These are phyloP conservation scores for Scleromitrula shiraiana DNA, from an alignment of 2,329 filamentous ascomycete genomes.

Conservation along the genomic window DNA sequence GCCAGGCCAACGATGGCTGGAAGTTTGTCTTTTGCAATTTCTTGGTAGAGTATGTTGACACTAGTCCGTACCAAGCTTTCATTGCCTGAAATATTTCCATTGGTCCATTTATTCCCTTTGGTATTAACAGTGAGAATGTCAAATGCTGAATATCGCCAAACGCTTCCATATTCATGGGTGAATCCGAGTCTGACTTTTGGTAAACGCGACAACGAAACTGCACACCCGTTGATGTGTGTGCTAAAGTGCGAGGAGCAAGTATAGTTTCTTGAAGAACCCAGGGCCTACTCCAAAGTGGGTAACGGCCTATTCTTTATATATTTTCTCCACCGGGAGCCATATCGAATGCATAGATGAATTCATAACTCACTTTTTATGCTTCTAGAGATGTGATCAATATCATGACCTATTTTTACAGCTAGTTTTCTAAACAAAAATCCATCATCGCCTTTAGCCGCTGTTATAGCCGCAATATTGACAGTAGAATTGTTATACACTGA, in stretches of 20 bases:
- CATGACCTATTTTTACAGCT: neutral
- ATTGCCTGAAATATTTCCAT: neutral
- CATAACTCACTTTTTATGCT: no score
- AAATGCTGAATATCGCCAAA: neutral
- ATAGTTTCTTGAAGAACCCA: conserved; percentile 1
- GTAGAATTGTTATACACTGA: neutral
- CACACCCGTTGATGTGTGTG: neutral
- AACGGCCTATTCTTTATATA: neutral
- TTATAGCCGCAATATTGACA: neutral
- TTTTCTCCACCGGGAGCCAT: neutral
- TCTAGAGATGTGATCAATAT: no score
- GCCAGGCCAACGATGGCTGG: neutral
- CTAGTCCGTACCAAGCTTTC: neutral
- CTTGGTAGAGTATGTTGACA: neutral
- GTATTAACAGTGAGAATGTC: neutral
- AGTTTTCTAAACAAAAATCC: neutral
- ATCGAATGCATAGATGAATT: neutral
- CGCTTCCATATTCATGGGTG: neutral
- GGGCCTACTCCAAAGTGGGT: neutral
- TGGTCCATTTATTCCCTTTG: neutral
- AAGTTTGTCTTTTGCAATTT: neutral
- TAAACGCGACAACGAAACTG: neutral
- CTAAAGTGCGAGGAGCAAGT: neutral
- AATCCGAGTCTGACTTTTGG: neutral
- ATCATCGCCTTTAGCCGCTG: neutral